Conservation (phyloP, 139 green algal species). For the Micractinium conductrix region DNA sequence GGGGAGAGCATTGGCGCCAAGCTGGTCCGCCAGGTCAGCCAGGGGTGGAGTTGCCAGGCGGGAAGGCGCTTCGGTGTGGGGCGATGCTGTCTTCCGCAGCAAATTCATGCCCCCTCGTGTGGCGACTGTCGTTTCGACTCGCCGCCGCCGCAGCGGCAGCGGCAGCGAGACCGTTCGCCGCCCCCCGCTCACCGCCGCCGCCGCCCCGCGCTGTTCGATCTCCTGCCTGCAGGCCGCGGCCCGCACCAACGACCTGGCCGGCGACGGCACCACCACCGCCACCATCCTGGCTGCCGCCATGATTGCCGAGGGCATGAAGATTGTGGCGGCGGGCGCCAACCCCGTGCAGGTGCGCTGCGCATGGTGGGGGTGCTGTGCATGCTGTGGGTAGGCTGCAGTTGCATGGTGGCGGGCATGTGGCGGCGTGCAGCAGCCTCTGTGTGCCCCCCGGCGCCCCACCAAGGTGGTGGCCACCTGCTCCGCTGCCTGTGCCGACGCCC, state of each 20-base stretch:
- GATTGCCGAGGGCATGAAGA: constrained; percentile 97
- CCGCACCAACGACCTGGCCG: constrained; percentile 97
- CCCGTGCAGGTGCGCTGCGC: constrained; percentile 64
- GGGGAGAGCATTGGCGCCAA: constrained; percentile 99
- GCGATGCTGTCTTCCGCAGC: too few relatives aligned
- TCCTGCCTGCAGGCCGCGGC: constrained; percentile 79
- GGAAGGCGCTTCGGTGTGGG: too few relatives aligned
- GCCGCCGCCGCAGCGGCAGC: too few relatives aligned
- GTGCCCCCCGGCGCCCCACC: too few relatives aligned
- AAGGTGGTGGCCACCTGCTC: too few relatives aligned
- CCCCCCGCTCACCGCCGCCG: too few relatives aligned
- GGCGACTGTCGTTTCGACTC: too few relatives aligned
- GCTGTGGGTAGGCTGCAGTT: neutral
- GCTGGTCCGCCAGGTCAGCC: constrained; percentile 86
- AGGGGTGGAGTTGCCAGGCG: too few relatives aligned
- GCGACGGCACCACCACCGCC: constrained; percentile 98
- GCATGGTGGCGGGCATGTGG: neutral
- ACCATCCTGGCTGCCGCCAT: constrained; percentile 97
- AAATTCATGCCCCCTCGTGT: neutral
- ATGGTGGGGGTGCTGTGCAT: neutral
- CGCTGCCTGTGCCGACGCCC: too few relatives aligned
- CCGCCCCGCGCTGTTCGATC: too few relatives aligned
- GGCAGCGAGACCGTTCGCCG: too few relatives aligned
- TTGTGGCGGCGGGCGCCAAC: constrained; percentile 96
- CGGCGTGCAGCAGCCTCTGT: neutral